Evolutionary conservation across 345 rosid genomes (phyloP).

Genomic region (Brassica carinata): DNA sequence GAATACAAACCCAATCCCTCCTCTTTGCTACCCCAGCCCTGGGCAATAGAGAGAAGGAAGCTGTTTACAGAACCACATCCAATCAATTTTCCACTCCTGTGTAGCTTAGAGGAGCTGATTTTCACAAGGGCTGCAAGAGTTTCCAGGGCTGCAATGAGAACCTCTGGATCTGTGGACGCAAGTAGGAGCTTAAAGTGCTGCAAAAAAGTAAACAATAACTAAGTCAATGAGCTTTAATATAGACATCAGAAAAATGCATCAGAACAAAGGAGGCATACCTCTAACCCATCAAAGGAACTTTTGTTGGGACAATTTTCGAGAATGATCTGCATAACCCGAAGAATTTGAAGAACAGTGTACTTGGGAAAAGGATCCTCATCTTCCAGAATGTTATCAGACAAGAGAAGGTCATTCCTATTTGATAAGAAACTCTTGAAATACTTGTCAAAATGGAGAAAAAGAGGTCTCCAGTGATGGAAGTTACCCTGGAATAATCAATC

Average conservation of each 20-base stretch:
- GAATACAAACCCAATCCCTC: slow-evolving; percentile 95
- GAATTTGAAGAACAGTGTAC: slow-evolving; percentile 78
- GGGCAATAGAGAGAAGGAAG: slow-evolving; percentile 84
- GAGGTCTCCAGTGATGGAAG: slow-evolving; percentile 96
- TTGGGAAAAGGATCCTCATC: slow-evolving; percentile 79
- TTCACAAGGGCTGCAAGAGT: slow-evolving; percentile 86
- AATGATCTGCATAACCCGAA: slow-evolving; percentile 84
- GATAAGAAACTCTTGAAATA: slow-evolving; percentile 84
- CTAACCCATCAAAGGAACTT: slow-evolving; percentile 88
- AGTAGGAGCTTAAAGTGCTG: slow-evolving; percentile 96
- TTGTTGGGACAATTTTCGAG: slow-evolving; percentile 91
- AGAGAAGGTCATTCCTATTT: slow-evolving; percentile 75
- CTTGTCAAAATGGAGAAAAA: slow-evolving; percentile 89
- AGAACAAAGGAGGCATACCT: slow-evolving; percentile 50
- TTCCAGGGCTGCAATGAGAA: slow-evolving; percentile 86
- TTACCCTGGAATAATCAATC: slow-evolving; percentile 61
- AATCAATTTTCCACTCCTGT: slow-evolving; percentile 80
- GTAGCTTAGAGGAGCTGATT: slow-evolving; percentile 86
- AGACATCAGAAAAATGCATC: slow-evolving; percentile 5
- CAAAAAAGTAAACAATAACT: slow-evolving; percentile 14
- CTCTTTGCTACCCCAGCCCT: slow-evolving; percentile 99
- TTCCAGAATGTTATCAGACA: slow-evolving; percentile 73
- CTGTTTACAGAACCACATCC: slow-evolving; percentile 87
- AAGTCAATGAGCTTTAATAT: slow-evolving; percentile 6
- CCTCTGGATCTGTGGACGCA: slow-evolving; percentile 93